These are phyloP conservation scores for Pseudovirgaria hyperparasitica DNA, from an alignment of 2,329 filamentous ascomycete species.

Conservation along the genomic window DNA sequence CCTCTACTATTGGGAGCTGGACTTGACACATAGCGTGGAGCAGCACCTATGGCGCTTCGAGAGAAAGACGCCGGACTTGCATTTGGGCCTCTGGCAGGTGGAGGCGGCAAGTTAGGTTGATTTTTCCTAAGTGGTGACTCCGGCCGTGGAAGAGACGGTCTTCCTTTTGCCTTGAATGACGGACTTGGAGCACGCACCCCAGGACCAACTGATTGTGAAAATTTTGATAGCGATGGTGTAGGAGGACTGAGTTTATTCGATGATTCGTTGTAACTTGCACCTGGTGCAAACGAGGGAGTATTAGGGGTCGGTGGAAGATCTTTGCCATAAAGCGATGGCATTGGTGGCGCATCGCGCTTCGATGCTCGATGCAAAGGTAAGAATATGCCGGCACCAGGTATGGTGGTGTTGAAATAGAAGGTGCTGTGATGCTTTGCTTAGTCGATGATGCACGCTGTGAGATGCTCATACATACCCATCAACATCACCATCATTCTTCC, in stretches of 20 bases:
- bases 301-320: conserved; percentile 55
- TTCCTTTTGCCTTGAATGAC: conserved; percentile 51
- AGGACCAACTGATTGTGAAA: conserved; percentile 79
- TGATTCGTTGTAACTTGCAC: conserved; percentile 41
- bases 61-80: conserved; percentile 44
- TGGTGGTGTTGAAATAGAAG: conserved; percentile 67
- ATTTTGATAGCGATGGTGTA: conserved; percentile 57
- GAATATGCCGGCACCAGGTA: conserved; percentile 82
- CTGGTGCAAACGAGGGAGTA: conserved; percentile 44
- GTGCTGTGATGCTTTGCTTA: conserved; percentile 23
- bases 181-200: conserved; percentile 57
- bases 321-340: conserved; percentile 37
- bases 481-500: conserved; percentile 94
- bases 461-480: conserved; percentile 55
- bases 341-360: conserved; percentile 48
- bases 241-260: conserved; percentile 21
- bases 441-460: no score
- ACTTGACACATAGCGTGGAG: conserved; percentile 48
- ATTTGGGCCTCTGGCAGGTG: conserved; percentile 45
- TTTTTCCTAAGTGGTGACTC: conserved; percentile 73
- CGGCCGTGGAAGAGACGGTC: conserved; percentile 72
- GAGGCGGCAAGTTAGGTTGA: conserved; percentile 42
- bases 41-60: conserved; percentile 39
- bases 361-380: conserved; percentile 72
- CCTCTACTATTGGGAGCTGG: conserved; percentile 50